These are phyloP conservation scores for Incumbomyces lentus DNA, from an alignment of 2,329 filamentous ascomycete genomes.

Conservation along the genomic window DNA sequence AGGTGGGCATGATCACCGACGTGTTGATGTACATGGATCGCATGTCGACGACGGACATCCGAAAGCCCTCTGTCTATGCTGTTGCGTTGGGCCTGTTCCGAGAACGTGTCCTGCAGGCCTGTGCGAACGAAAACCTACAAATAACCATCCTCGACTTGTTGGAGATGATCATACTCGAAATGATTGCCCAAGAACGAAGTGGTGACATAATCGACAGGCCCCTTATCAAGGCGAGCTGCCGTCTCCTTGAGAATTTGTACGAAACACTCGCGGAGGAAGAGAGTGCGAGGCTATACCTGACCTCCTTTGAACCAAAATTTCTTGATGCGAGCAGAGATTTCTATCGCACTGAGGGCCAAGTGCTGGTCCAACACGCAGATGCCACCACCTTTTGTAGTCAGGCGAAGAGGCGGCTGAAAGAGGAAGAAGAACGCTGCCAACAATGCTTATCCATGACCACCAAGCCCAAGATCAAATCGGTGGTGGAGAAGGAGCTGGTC, in stretches of 20 bases:
- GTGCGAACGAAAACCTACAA: constrained; percentile 33
- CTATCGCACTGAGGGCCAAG: constrained; percentile 65
- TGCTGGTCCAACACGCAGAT: constrained; percentile 65
- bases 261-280: constrained; percentile 70
- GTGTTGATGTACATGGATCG: constrained; percentile 96
- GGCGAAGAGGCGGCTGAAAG: constrained; percentile 60
- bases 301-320: constrained; percentile 70
- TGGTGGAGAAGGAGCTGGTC: constrained; percentile 76
- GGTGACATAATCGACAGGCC: constrained; percentile 80
- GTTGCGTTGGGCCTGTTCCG: constrained; percentile 80
- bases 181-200: constrained; percentile 83
- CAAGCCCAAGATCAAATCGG: constrained; percentile 58
- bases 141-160: constrained; percentile 60
- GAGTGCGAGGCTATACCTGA: constrained; percentile 70
- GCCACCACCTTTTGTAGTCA: constrained; percentile 72
- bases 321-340: constrained; percentile 60
- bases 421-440: constrained; percentile 73
- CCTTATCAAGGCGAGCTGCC: constrained; percentile 69
- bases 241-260: constrained; percentile 84
- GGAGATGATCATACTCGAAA: constrained; percentile 73
- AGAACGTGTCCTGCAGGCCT: constrained; percentile 65
- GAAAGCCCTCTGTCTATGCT: constrained; percentile 68
- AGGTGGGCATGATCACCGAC: constrained; percentile 94
- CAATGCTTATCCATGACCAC: constrained; percentile 70
- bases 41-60: constrained; percentile 63